A percentile compares a stretch with the other conserved stretches of the same genome.
Conservation (phyloP, 805 yeast species). For the Scheffersomyces spartinae region DNA sequence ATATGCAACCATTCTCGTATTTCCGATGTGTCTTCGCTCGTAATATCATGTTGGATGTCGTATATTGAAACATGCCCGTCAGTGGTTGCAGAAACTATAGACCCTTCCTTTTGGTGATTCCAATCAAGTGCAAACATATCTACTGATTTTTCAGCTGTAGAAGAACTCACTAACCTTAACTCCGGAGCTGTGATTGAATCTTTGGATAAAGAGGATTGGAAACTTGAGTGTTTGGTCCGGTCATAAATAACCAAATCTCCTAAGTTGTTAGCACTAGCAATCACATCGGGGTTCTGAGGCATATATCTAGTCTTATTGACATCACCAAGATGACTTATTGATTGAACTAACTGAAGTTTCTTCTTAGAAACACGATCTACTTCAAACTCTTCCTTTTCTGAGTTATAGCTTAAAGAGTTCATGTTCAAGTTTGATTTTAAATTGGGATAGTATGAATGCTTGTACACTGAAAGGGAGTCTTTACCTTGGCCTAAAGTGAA, state of each 20-base stretch:
- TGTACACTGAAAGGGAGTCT: constrained; percentile 33
- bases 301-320: constrained; percentile 61
- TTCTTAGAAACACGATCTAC: constrained; percentile 14
- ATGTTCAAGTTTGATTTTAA: constrained; percentile 25
- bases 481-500: constrained; percentile 47
- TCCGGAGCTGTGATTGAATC: constrained; percentile 34
- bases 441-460: constrained; percentile 18
- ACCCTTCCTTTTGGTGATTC: constrained; percentile 56
- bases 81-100: constrained; percentile 46
- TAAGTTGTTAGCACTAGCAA: constrained; percentile 56
- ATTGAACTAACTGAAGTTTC: constrained; percentile 33
- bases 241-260: constrained; percentile 67
- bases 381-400: constrained; percentile 30
- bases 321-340: constrained; percentile 58
- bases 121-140: constrained; percentile 71
- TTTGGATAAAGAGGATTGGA: constrained; percentile 14
- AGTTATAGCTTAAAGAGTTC: constrained; percentile 22
- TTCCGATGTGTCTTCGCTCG: constrained; percentile 2
- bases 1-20: constrained; percentile 4
- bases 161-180: constrained; percentile 28
- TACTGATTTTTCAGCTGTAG: constrained; percentile 15
- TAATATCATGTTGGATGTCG: constrained; percentile 42
- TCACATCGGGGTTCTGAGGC: constrained; percentile 81
- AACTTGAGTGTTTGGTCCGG: constrained; percentile 61
- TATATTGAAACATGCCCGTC: constrained; percentile 55